These are phyloP conservation scores for Colletotrichum eremochloae DNA, from an alignment of 2,329 filamentous ascomycete species.

Conservation along the genomic window DNA sequence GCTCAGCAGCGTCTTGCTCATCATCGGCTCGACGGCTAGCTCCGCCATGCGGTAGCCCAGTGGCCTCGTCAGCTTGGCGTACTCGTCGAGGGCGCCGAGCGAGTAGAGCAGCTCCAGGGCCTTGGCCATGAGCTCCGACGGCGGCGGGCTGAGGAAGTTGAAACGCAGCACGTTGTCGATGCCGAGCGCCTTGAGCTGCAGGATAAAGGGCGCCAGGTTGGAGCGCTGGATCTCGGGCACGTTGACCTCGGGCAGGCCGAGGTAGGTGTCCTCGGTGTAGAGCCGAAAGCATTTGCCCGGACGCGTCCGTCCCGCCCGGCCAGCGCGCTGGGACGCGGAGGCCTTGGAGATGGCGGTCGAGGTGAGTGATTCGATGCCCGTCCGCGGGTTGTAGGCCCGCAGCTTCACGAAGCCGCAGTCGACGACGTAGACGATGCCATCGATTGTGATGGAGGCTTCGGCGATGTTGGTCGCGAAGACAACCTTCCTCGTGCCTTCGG, in stretches of 20 bases:
- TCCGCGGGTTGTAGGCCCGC: conserved; percentile 84
- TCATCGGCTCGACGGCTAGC: conserved; percentile 93
- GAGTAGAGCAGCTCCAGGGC: conserved; percentile 91
- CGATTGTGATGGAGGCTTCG: conserved; percentile 94
- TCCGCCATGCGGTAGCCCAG: conserved; percentile 94
- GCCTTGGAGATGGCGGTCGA: conserved; percentile 88
- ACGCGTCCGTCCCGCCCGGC: conserved; percentile 88
- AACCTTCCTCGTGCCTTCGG: conserved; percentile 87
- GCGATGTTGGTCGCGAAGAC: conserved; percentile 96
- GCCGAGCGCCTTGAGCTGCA: conserved; percentile 94
- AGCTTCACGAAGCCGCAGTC: conserved; percentile 94
- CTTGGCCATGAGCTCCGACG: conserved; percentile 85
- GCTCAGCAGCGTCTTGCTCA: conserved; percentile 87
- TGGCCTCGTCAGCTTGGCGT: conserved; percentile 90
- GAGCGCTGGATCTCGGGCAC: conserved; percentile 93
- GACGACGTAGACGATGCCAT: conserved; percentile 90
- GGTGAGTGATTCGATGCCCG: conserved; percentile 89
- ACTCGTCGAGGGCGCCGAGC: conserved; percentile 87
- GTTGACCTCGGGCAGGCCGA: conserved; percentile 76
- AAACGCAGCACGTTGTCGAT: conserved; percentile 96
- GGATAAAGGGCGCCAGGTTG: conserved; percentile 87
- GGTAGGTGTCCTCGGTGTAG: conserved; percentile 83
- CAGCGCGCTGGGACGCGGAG: conserved; percentile 90
- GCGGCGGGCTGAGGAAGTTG: conserved; percentile 88
- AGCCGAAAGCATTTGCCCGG: conserved; percentile 95